Percentiles rank a stretch among this genome's conserved stretches.
These are phyloP conservation scores for Didymella sp. DNA, from an alignment of 2,329 filamentous ascomycete species.

Conservation along the genomic window DNA sequence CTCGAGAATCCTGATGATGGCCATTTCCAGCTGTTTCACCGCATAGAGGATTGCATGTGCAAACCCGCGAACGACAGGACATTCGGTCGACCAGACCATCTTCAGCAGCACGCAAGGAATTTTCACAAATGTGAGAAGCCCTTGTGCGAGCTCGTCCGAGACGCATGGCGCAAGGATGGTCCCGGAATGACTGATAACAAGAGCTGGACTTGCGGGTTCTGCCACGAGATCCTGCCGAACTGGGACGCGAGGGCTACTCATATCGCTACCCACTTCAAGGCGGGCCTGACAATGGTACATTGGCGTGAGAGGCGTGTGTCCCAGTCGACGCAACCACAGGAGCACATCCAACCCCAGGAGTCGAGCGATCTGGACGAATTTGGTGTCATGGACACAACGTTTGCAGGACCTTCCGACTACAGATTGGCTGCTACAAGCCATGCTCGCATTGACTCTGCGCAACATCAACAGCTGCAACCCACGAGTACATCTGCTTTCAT, in stretches of 20 bases:
- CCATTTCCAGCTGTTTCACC: conserved; percentile 39
- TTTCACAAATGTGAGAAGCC: conserved; percentile 34
- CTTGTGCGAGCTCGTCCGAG: conserved; percentile 33
- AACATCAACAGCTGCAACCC: not conserved
- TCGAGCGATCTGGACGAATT: not conserved
- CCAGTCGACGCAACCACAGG: not conserved
- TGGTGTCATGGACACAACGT: conserved; percentile 2
- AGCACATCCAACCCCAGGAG: not conserved
- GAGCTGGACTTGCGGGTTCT: conserved; percentile 45
- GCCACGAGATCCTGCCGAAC: conserved; percentile 28
- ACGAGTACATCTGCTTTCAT: not conserved
- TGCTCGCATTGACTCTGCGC: not conserved
- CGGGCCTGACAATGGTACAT: conserved; percentile 38
- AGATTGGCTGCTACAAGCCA: not conserved
- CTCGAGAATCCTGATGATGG: conserved; percentile 34
- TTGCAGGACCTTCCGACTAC: conserved; percentile 3
- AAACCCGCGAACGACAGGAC: conserved; percentile 39
- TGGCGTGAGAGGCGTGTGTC: conserved; percentile 25
- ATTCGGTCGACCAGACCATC: conserved; percentile 43
- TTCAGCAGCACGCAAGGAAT: conserved; percentile 45
- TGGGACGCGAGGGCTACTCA: conserved; percentile 45
- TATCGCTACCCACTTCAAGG: conserved; percentile 45
- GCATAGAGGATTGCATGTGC: conserved; percentile 41
- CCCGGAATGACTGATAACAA: conserved; percentile 21
- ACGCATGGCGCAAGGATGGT: conserved; percentile 38